Base-by-base conservation (phyloP, 2,329 filamentous ascomycete species). In the Dothideomycetes sp. region DNA sequence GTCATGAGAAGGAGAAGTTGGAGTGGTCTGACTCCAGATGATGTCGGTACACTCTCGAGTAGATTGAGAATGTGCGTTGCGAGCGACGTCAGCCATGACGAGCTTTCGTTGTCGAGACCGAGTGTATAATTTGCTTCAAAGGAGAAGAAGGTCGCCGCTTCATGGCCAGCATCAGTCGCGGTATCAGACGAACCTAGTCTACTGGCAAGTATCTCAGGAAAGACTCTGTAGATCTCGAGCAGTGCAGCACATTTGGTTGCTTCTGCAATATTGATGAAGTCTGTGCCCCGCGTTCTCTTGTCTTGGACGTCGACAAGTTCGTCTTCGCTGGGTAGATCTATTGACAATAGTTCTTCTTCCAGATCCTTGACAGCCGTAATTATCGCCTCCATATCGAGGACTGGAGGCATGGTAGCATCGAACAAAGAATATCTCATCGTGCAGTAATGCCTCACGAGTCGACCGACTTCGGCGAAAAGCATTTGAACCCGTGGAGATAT, bases 1-100 rank as follows among this genome's bases (percentile, higher is more conserved):
- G 66, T 64, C n/a, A 73, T 66, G 5, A 75, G 58, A 14, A 74
- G 50, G 38, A 75, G 66, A 2, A 70, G 71, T 46, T 75, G 72
- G 7, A 73, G 62, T 45, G 68, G 71, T 45, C 68, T 59, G 2
- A 70, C 73, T 24, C 70, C 68, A 10, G 71, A 73, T 41, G 69
- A 68, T 3, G 65, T 51, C 1, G 72, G 70, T 10, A 75, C 59
- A 3, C 64, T 62, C 46, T 68, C 65, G 3, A 75, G 58, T 18
- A 65, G 59, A 15, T 62, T 60, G 34, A 74, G 59, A 30, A 68
- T 71, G 47, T 70, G 69, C 40, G 73, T 52, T 8, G 70, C 65
- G 41, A 73, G 68, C 19, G 66, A 63, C 30, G 69, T 70, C 37
- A 74, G 61, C 67, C 68, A 73, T 4, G 31, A 16, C 11, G 12